phyloP scores from a whole-genome alignment of 176 grass and related monocot genomes.

The Carex cristatella region DNA sequence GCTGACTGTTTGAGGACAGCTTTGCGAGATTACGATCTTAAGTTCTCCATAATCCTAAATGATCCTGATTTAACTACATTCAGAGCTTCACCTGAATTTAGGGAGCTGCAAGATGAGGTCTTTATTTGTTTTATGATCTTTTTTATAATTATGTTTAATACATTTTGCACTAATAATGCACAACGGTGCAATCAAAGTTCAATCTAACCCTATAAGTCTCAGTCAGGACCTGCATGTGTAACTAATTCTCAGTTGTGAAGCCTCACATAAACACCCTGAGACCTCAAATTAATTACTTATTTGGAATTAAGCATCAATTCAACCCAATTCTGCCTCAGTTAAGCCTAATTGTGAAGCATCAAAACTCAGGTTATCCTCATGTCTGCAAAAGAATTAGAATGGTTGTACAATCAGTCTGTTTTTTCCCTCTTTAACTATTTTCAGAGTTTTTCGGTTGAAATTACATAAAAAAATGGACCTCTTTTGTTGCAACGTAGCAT shows the following conservation, averaged over 20 bases:
- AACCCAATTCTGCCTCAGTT: neutral
- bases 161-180: neutral
- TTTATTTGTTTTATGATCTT: neutral
- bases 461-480: neutral
- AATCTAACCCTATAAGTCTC: neutral
- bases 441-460: neutral
- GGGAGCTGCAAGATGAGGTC: conserved; percentile 93
- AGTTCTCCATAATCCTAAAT: conserved; percentile 89
- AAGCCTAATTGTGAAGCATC: neutral
- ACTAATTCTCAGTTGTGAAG: neutral
- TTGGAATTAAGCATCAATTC: neutral
- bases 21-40: conserved; percentile 88
- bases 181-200: neutral
- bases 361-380: neutral
- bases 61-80: conserved; percentile 87
- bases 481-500: neutral
- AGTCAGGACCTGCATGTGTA: neutral
- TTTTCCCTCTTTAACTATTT: neutral
- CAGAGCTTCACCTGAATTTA: conserved; percentile 83
- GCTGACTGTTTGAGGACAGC: conserved; percentile 72
- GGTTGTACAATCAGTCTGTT: neutral
- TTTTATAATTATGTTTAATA: conserved; percentile 1
- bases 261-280: neutral
- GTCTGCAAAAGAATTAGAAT: neutral
- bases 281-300: neutral